Conservation (phyloP, 2,329 filamentous ascomycete species). For the Alternaria viburni region DNA sequence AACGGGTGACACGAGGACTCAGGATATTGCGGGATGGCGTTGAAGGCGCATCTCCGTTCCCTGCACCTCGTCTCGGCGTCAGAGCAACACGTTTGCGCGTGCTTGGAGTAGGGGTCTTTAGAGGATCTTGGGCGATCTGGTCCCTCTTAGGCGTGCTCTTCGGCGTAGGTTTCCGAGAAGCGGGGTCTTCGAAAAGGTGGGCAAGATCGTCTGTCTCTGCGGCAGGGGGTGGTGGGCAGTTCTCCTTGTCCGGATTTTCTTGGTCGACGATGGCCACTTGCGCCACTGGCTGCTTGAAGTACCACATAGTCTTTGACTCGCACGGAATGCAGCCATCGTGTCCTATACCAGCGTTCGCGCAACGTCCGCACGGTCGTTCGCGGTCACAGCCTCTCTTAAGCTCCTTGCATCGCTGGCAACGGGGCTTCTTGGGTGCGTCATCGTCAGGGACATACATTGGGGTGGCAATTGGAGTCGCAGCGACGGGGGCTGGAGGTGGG, state of each 20-base stretch:
- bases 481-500: constrained; percentile 22
- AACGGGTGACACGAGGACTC: constrained; percentile 46
- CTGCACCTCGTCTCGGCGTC: constrained; percentile 40
- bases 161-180: constrained; percentile 61
- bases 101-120: constrained; percentile 54
- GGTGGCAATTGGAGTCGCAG: constrained; percentile 1
- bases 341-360: constrained; percentile 26
- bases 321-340: constrained; percentile 31
- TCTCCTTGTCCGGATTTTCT: constrained; percentile 62
- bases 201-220: constrained; percentile 61
- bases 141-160: constrained; percentile 67
- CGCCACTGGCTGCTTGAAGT: constrained; percentile 24
- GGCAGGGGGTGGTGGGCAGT: constrained; percentile 52
- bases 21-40: constrained; percentile 46
- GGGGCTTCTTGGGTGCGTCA: constrained; percentile 24
- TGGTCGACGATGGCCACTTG: constrained; percentile 14
- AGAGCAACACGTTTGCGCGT: constrained; percentile 45
- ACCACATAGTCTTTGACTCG: constrained; percentile 21
- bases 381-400: constrained; percentile 33
- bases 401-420: constrained; percentile 34
- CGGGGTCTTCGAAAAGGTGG: constrained; percentile 71
- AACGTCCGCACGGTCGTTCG: constrained; percentile 33
- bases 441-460: constrained; percentile 16
- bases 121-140: constrained; percentile 57
- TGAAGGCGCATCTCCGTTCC: constrained; percentile 20